Evolutionary conservation across 192 early-diverging fungal genomes (phyloP).

Genomic region (Mortierella alpina): DNA sequence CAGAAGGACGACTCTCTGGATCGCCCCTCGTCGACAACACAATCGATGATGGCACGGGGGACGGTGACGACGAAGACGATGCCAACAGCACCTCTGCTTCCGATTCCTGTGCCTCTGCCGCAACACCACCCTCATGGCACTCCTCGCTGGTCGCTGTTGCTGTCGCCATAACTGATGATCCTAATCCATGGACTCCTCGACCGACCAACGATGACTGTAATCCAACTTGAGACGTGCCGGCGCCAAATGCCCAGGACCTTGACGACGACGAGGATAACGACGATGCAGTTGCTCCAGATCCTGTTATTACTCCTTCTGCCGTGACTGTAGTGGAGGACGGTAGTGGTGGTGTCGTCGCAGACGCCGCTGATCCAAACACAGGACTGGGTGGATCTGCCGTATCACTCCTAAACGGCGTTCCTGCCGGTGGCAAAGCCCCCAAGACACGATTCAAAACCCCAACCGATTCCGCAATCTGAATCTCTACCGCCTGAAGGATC

Average conservation of each 20-base stretch:
- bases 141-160: neutral
- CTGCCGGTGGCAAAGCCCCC: constrained; percentile 51
- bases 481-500: constrained; percentile 69
- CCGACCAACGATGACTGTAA: constrained; percentile 7
- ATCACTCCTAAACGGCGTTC: constrained; percentile 19
- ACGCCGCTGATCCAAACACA: neutral
- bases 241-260: constrained; percentile 18
- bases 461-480: constrained; percentile 66
- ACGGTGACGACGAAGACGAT: neutral
- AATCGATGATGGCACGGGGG: neutral
- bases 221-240: constrained; percentile 8
- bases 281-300: neutral
- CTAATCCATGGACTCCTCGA: neutral
- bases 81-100: neutral
- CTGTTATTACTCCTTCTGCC: neutral
- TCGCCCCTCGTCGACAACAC: neutral
- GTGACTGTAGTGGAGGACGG: neutral
- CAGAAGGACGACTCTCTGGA: neutral
- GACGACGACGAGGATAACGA: constrained; percentile 16
- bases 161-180: neutral
- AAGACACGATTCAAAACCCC: constrained; percentile 54
- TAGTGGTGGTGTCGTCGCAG: neutral
- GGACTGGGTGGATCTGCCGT: constrained; percentile 43
- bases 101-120: too few relatives aligned
- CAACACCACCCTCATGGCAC: neutral